Conservation (phyloP, 2,329 filamentous ascomycete genomes). For the Gliomastix tumulicola region DNA sequence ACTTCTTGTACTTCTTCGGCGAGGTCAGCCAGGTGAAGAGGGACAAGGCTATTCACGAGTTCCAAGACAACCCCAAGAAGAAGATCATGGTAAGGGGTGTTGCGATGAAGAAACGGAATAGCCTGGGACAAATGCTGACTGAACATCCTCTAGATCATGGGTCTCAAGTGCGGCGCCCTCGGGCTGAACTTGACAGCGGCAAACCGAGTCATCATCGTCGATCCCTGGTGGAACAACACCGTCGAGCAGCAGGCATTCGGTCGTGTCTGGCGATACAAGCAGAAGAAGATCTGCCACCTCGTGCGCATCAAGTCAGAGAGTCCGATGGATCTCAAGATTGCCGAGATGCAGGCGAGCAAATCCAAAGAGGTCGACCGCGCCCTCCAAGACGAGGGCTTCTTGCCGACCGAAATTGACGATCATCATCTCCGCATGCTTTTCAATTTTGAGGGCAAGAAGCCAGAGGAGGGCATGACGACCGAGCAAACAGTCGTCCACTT, state of each 20-base stretch:
- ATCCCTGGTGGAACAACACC: conserved; percentile 56
- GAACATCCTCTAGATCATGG: conserved; percentile 19
- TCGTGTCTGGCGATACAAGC: conserved; percentile 59
- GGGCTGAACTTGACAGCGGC: conserved; percentile 32
- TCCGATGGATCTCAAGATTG: conserved; percentile 51
- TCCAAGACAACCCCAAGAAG: conserved; percentile 5
- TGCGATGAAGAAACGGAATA: no score
- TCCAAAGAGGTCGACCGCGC: conserved; percentile 30
- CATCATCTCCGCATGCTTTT: no score
- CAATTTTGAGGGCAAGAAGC: no score
- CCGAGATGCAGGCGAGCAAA: conserved; percentile 49
- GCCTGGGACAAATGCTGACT: no score
- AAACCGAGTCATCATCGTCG: conserved; percentile 47
- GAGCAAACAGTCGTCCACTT: no score
- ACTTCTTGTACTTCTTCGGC: conserved; percentile 30
- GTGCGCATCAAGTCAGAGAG: conserved; percentile 47
- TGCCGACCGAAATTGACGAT: no score
- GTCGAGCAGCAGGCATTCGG: conserved; percentile 55
- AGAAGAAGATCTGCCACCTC: conserved; percentile 51
- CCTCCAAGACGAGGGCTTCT: conserved; percentile 23
- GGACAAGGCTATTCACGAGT: conserved; percentile 9
- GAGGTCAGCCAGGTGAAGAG: conserved; percentile 9
- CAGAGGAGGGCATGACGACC: no score
- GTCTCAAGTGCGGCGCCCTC: conserved; percentile 24
- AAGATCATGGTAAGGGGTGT: conserved; percentile 26